Percentiles rank a stretch among this genome's conserved stretches.
Evolutionary conservation across 2,329 filamentous ascomycete genomes (phyloP).

Genomic region (Elsinoe necatrix): DNA sequence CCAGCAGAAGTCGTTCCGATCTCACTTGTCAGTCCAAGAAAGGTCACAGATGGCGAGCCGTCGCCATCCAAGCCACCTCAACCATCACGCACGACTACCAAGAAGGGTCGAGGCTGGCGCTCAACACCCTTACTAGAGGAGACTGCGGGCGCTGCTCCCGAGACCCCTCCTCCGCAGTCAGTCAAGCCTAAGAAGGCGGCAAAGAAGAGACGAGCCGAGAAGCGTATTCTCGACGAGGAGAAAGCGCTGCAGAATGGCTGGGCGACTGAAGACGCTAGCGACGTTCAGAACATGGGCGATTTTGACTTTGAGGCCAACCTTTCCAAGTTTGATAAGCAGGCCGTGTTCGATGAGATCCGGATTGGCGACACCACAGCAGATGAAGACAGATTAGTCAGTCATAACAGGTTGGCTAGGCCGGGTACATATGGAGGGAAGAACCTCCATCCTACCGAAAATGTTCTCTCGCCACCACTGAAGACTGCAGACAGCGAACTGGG

Average conservation of each 20-base stretch:
- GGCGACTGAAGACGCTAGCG: constrained; percentile 92
- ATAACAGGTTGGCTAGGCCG: constrained; percentile 58
- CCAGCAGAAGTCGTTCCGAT: constrained; percentile 9
- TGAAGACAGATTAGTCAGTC: constrained; percentile 78
- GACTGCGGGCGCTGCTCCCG: constrained; percentile 24
- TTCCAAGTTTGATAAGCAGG: constrained; percentile 89
- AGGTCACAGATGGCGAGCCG: neutral
- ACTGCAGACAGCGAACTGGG: constrained; percentile 25
- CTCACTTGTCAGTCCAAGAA: constrained; percentile 17
- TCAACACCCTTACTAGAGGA: constrained; percentile 61
- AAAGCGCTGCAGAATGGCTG: constrained; percentile 65
- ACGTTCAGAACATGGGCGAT: constrained; percentile 85
- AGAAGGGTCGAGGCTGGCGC: constrained; percentile 57
- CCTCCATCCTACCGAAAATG: constrained; percentile 83
- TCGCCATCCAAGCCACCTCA: constrained; percentile 28
- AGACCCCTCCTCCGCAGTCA: constrained; percentile 30
- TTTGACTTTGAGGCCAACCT: constrained; percentile 88
- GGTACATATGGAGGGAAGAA: constrained; percentile 68
- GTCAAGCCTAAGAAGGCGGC: constrained; percentile 28
- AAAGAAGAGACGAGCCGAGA: constrained; percentile 33
- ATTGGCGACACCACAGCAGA: constrained; percentile 85
- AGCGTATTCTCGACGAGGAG: constrained; percentile 40
- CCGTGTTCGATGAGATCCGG: constrained; percentile 83
- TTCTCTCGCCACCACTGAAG: constrained; percentile 53
- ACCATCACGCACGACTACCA: constrained; percentile 20